Evolutionary conservation across 768 basidiomycete species (phyloP).

Genomic region (Inosperma sp.): DNA sequence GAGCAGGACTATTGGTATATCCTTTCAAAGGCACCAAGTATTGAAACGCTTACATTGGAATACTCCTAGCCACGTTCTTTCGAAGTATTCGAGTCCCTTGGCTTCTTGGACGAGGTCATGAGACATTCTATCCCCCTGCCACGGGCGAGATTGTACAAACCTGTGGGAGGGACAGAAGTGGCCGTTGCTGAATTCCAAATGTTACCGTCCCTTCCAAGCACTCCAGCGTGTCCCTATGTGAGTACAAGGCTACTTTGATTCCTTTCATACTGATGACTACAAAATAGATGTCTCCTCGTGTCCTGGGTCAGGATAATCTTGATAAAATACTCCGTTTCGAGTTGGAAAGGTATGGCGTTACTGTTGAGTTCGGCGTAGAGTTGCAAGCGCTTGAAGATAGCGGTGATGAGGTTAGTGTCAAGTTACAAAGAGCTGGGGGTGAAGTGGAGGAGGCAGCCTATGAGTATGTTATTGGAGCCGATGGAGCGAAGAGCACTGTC

Average conservation of each 20-base stretch:
- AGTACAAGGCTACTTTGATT: no score
- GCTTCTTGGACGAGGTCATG: slow-evolving; percentile 30
- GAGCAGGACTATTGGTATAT: slow-evolving; percentile 31
- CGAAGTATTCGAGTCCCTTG: slow-evolving; percentile 37
- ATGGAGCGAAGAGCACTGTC: slow-evolving; percentile 39
- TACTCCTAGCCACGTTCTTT: slow-evolving; percentile 36
- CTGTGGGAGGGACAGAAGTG: slow-evolving; percentile 18
- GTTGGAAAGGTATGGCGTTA: slow-evolving; percentile 27
- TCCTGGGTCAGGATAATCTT: slow-evolving; percentile 30
- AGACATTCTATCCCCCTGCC: slow-evolving; percentile 18
- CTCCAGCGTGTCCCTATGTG: slow-evolving; percentile 27
- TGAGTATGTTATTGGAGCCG: slow-evolving; percentile 40
- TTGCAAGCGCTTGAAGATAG: slow-evolving; percentile 37
- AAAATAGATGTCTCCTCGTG: slow-evolving; percentile 20
- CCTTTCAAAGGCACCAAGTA: slow-evolving; percentile 9
- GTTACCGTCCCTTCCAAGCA: slow-evolving; percentile 20
- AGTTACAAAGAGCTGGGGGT: slow-evolving; percentile 20
- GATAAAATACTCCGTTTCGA: slow-evolving; percentile 33
- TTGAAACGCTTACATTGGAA: background rate
- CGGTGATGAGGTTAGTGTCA: slow-evolving; percentile 29
- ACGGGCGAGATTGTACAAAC: slow-evolving; percentile 29
- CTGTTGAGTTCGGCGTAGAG: slow-evolving; percentile 41
- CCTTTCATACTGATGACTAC: no score
- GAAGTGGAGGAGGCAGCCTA: slow-evolving; percentile 26
- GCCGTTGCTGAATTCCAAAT: slow-evolving; percentile 26